phyloP scores from a whole-genome alignment of 106 monocot species.

The Chionographis japonica region DNA sequence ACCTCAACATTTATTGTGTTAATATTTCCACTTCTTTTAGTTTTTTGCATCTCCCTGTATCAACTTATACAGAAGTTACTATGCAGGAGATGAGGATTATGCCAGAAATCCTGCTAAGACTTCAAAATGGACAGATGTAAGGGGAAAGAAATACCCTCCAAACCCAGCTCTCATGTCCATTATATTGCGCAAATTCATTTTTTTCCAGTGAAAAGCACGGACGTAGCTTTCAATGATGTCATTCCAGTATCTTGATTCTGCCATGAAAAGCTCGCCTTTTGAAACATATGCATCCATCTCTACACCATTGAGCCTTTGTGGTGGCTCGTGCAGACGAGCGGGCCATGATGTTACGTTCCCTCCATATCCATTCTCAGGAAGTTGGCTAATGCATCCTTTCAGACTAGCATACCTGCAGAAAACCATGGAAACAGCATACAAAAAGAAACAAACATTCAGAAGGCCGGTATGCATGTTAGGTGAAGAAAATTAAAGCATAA shows the following conservation, averaged over 20 bases:
- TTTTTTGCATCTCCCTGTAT: too few species aligned
- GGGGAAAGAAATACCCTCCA: conserved; percentile 68
- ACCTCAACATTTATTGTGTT: too few species aligned
- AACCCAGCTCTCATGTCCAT: conserved; percentile 99
- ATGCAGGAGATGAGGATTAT: background rate
- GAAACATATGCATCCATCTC: conserved; percentile 82
- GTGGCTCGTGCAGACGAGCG: conserved; percentile 67
- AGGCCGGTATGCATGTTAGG: too few species aligned
- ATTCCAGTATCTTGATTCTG: conserved; percentile 82
- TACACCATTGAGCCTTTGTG: conserved; percentile 65
- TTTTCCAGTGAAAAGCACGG: conserved; percentile 67
- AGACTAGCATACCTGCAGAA: conserved; percentile 70
- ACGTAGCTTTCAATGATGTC: conserved; percentile 55
- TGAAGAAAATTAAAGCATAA: too few species aligned
- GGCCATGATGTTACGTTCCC: conserved; percentile 67
- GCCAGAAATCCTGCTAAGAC: background rate
- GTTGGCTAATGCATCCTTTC: conserved; percentile 70
- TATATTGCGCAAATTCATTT: conserved; percentile 72
- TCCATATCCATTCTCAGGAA: conserved; percentile 74
- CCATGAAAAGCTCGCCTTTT: conserved; percentile 86
- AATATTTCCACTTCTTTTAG: too few species aligned
- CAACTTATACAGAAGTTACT: too few species aligned
- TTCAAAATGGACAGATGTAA: background rate
- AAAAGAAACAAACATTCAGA: background rate
- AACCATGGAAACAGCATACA: background rate